These are phyloP conservation scores for Cardamine resedifolia DNA, from an alignment of 345 rosid genomes.

Conservation along the genomic window DNA sequence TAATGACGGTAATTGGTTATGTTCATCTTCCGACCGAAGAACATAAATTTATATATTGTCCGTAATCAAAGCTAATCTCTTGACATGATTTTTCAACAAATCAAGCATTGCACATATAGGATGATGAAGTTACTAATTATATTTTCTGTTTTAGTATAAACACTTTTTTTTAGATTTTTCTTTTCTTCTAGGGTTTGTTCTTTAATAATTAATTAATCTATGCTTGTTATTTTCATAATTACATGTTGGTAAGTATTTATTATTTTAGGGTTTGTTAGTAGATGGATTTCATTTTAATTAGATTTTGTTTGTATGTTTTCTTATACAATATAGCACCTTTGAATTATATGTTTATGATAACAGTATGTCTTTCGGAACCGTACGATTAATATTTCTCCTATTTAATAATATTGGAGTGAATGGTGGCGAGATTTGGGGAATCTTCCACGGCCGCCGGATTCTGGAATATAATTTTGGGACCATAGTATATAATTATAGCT, in stretches of 20 bases:
- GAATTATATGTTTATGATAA: not conserved
- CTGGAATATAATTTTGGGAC: constrained; percentile 5
- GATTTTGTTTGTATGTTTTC: constrained; percentile 8
- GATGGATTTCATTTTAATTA: constrained; percentile 23
- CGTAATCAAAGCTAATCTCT: constrained; percentile 18
- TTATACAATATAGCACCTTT: not conserved
- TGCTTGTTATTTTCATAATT: constrained; percentile 10
- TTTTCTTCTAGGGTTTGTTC: not conserved
- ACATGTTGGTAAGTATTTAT: constrained; percentile 27
- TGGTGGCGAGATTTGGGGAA: constrained; percentile 42
- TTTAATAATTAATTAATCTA: not conserved
- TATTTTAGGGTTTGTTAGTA: no score
- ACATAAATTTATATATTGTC: constrained; percentile 1
- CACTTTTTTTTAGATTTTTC: not conserved
- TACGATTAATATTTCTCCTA: not conserved
- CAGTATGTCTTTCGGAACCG: not conserved
- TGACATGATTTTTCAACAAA: constrained; percentile 13
- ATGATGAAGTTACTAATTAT: constrained; percentile 8
- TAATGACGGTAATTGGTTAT: constrained; percentile 78
- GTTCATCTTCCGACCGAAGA: constrained; percentile 59
- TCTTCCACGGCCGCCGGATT: constrained; percentile 38
- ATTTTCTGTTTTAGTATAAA: constrained; percentile 7
- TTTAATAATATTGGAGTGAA: constrained; percentile 31
- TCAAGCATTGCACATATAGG: constrained; percentile 16
- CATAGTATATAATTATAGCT: constrained; percentile 3